Base-by-base conservation (phyloP, 768 basidiomycete genomes). In the Kwoniella sp. region DNA sequence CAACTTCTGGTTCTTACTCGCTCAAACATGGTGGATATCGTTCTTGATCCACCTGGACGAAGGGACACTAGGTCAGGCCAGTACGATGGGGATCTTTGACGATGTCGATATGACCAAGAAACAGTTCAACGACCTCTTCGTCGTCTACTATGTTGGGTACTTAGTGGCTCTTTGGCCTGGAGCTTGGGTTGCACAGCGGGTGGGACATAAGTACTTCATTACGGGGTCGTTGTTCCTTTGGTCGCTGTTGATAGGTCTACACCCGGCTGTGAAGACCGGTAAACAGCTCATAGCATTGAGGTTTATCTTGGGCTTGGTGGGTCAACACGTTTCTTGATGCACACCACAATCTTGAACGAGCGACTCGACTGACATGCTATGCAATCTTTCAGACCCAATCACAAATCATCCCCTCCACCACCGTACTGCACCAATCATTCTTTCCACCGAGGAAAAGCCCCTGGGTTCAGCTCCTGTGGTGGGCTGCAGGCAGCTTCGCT, bases 391-490 rank as follows among this genome's bases (percentile, higher is more conserved):
- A 57, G 55, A 57, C 55, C 37, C 40, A 57, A 57, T 57, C 55
- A 17, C 55, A 57, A 47, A 57, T 57, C 25, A 44, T 57, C 10
- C 55, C 55, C 10, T 57, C 55, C 22, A 57, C 55, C 7, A 44
- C 55, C 5, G 40, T 57, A 12, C 19, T 57, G 12, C 55, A 57
- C 27, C 55, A 57, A 47, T 40, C 55, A 5, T 57, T 57, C 40
- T 57, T 57, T 25, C 40, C 40, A 10, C 46, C 40, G 40, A 57
- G 46, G 19, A 21, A 44, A 29, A 46, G 40, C 10, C 55, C 55
- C 4, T 57, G 55, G 55, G 46, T 57, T 13, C 55, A 57, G 19
- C 40, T 57, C 40, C 40, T 57, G 2, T 57, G 55, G 55, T 57
- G 55, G 55, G 55, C 55, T 2, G 40, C 55, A 7, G 55, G 55